phyloP scores from a whole-genome alignment of 2,329 filamentous ascomycete species.

The Capronia coronata region DNA sequence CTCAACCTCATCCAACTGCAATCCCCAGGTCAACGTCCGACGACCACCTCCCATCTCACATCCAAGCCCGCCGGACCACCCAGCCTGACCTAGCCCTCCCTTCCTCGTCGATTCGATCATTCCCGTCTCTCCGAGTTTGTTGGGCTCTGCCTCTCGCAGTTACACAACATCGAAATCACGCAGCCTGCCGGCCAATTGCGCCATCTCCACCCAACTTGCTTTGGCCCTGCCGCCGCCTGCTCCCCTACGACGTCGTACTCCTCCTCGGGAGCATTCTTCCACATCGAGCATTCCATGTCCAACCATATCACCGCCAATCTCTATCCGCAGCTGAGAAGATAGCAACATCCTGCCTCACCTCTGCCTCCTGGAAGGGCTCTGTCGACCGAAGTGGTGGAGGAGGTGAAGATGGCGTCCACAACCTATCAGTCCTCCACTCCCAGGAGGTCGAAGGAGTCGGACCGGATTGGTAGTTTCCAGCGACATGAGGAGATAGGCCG shows the following conservation, averaged over 20 bases:
- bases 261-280: constrained; percentile 3
- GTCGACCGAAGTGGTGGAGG: constrained; percentile 21
- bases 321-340: constrained; percentile 35
- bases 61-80: background rate
- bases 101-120: constrained; percentile 6
- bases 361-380: constrained; percentile 20
- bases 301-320: constrained; percentile 33
- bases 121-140: constrained; percentile 5
- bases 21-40: background rate
- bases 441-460: constrained; percentile 35
- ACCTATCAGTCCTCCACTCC: constrained; percentile 36
- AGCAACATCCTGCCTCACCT: constrained; percentile 24
- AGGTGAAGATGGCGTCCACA: constrained; percentile 37
- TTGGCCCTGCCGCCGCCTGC: constrained; percentile 21
- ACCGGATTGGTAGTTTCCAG: constrained; percentile 53
- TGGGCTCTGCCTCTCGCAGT: constrained; percentile 8
- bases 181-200: constrained; percentile 21
- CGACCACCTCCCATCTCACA: constrained; percentile 1
- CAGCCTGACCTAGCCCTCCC: constrained; percentile 1
- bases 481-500: constrained; percentile 88
- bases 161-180: constrained; percentile 11
- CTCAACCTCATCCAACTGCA: constrained; percentile 3
- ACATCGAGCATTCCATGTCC: constrained; percentile 31
- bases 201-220: constrained; percentile 21
- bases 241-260: constrained; percentile 9